Evolutionary conservation across 1,139 yeast species (phyloP).

Genomic region (Hemisphaericaspora lyxosophila): DNA sequence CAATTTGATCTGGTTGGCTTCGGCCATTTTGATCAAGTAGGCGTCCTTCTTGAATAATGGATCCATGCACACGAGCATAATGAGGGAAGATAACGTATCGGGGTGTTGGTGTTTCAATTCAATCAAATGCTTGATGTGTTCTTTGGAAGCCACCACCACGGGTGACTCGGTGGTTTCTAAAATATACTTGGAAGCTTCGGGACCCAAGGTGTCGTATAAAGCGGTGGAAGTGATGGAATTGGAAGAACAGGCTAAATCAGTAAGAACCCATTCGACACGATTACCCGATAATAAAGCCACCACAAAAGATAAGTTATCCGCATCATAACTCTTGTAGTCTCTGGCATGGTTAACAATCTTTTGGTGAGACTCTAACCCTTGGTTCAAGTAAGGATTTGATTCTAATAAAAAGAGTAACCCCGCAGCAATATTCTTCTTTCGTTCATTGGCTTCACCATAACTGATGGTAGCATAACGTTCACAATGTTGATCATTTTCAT

Average conservation of each 20-base stretch:
- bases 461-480: constrained; percentile 20
- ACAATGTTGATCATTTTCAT: constrained; percentile 23
- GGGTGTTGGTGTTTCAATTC: constrained; percentile 28
- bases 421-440: constrained; percentile 28
- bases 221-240: constrained; percentile 40
- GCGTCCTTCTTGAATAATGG: constrained; percentile 22
- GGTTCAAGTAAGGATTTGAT: constrained; percentile 28
- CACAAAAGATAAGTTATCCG: constrained; percentile 30
- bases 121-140: constrained; percentile 28
- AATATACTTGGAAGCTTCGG: constrained; percentile 33
- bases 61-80: constrained; percentile 39
- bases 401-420: constrained; percentile 33
- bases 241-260: constrained; percentile 39
- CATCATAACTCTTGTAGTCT: constrained; percentile 21
- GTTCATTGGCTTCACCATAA: constrained; percentile 22
- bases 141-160: constrained; percentile 31
- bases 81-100: constrained; percentile 25
- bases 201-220: constrained; percentile 42
- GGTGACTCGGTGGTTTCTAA: constrained; percentile 38
- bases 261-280: constrained; percentile 38
- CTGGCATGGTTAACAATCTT: constrained; percentile 28
- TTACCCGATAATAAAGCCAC: constrained; percentile 37
- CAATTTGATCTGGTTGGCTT: constrained; percentile 23
- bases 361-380: constrained; percentile 22
- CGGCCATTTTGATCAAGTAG: constrained; percentile 22